Evolutionary conservation across 2,329 filamentous ascomycete genomes (phyloP), one percentile per base, ranked within the genome.

Genomic region (Simplicillium aogashimaense): DNA sequence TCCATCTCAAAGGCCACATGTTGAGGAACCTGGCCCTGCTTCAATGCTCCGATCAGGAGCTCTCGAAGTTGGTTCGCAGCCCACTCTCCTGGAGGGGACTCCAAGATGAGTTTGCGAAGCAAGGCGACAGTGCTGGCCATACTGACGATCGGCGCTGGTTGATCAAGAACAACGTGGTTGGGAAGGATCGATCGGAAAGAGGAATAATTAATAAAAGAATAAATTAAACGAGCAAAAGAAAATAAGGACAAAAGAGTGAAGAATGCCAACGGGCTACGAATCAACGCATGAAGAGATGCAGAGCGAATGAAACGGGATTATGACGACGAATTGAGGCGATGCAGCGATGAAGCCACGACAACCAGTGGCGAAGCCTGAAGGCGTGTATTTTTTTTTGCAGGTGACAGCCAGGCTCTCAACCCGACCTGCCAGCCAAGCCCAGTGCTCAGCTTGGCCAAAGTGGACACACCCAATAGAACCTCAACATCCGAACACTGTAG

Each of bases 1-100:
- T 98, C 92, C 92, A 98, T 98, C 52, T 95, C 90, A 57, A 98
- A 98, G n/a, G 92, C 92, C 45, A 98, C 78, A 76, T 98, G 92
- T 55, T 87, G 81, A 9, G 92, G 92, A 41, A 98, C 83, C 2
- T 88, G 87, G 0, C 92, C 92, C 63, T 95, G 90, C 55, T 82
- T 82, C 40, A 97, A 66, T 37, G 89, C 84, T 40, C 87, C 86
- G 51, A 98, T 92, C 46, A 97, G 72, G 38, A 95, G 68, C 58
- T 94, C 86, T 47, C 87, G 80, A 15, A 94, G 64, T 52, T 82
- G 78, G 44, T 77, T 78, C 44, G 94, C 70, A n/a, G 75, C 78
- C 82, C 86, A 95, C 76, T 95, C 88, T 51, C 87, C 81, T 1
- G 92, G 92, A 12, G 92, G 92, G 34, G 89, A 95, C 48, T 85